Evolutionary conservation across 139 green algal species (phyloP).

Genomic region (Coccomyxa sp.): DNA sequence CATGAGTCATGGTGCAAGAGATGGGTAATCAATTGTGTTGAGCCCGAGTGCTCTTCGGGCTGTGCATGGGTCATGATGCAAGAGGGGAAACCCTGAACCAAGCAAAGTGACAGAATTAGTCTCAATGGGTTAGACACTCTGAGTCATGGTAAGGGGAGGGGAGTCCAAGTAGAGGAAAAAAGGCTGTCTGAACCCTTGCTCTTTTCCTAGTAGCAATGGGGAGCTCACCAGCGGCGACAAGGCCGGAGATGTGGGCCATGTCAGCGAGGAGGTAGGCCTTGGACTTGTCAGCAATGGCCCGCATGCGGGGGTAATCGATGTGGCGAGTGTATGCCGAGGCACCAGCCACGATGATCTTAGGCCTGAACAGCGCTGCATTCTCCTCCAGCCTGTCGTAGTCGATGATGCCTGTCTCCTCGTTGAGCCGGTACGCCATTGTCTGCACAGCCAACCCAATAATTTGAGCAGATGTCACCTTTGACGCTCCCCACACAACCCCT

Average conservation of each 20-base stretch:
- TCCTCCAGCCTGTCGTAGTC: slow-evolving; percentile 90
- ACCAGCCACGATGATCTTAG: slow-evolving; percentile 93
- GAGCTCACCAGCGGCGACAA: slow-evolving; percentile 50
- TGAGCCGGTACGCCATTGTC: slow-evolving; percentile 93
- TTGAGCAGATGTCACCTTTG: too few species aligned
- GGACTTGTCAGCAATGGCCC: slow-evolving; percentile 67
- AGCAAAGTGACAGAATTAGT: too few species aligned
- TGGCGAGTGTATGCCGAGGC: slow-evolving; percentile 90
- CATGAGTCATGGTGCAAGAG: background rate
- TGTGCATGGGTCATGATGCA: too few species aligned
- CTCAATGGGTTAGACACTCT: too few species aligned
- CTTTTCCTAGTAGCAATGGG: background rate
- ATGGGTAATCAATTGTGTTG: too few species aligned
- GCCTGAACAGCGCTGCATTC: slow-evolving; percentile 65
- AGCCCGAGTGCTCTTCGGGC: too few species aligned
- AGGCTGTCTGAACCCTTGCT: too few species aligned
- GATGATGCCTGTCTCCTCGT: slow-evolving; percentile 92
- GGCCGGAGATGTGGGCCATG: slow-evolving; percentile 97
- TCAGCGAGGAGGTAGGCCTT: slow-evolving; percentile 85
- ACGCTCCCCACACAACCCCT: background rate
- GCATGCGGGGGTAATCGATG: slow-evolving; percentile 95
- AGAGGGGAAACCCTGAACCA: too few species aligned
- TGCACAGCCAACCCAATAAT: slow-evolving; percentile 16
- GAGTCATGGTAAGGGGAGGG: too few species aligned
- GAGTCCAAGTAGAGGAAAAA: too few species aligned